phyloP scores from a whole-genome alignment of 345 rosid genomes.

The Eutrema heterophyllum region DNA sequence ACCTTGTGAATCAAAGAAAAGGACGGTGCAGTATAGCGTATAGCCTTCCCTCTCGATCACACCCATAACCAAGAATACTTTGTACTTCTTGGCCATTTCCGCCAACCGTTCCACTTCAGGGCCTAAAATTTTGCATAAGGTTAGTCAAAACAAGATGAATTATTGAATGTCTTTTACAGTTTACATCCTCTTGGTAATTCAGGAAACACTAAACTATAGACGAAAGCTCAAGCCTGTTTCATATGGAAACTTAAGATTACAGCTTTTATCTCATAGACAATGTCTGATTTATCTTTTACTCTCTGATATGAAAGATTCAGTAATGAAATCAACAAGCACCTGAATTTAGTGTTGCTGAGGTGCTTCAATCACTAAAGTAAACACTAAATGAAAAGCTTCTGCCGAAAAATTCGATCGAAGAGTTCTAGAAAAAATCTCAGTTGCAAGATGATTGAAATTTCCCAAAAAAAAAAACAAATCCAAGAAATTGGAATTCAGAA shows the following conservation, averaged over 20 bases:
- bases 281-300: background rate
- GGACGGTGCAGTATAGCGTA: conserved; percentile 71
- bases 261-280: background rate
- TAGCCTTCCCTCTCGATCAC: conserved; percentile 94
- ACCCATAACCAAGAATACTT: conserved; percentile 84
- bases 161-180: background rate
- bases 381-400: background rate
- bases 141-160: background rate
- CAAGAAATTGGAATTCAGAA: background rate
- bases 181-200: background rate
- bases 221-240: too few species aligned
- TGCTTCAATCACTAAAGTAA: background rate
- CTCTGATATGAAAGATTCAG: background rate
- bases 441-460: background rate
- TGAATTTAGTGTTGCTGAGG: background rate
- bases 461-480: background rate
- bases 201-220: background rate
- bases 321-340: background rate
- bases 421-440: background rate
- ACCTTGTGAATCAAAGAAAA: conserved; percentile 82
- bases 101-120: conserved; percentile 82
- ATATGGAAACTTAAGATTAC: background rate
- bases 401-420: background rate
- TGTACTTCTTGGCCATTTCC: conserved; percentile 80
- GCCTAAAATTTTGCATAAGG: conserved; percentile 33